Conservation (phyloP, 2,329 filamentous ascomycete species). For the Zalaria obscura region DNA sequence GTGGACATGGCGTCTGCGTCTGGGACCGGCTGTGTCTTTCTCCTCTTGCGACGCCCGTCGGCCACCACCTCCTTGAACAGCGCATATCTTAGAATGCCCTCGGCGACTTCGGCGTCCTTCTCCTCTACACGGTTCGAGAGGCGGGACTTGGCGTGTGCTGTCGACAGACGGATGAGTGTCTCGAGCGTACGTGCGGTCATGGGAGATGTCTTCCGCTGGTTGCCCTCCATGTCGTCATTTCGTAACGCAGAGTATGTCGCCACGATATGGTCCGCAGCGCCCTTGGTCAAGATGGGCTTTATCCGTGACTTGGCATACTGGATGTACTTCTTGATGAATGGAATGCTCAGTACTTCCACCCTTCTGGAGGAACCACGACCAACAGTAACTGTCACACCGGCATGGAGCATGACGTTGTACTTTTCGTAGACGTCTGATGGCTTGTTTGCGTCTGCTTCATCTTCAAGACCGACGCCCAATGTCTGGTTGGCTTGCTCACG, state of each 20-base stretch:
- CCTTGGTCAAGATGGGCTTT: slow-evolving; percentile 80
- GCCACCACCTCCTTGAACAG: slow-evolving; percentile 90
- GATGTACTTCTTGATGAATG: slow-evolving; percentile 99
- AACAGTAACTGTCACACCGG: slow-evolving; percentile 66
- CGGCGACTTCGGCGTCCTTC: slow-evolving; percentile 73
- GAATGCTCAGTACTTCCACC: slow-evolving; percentile 82
- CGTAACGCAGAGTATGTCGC: slow-evolving; percentile 81
- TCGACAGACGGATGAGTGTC: slow-evolving; percentile 94
- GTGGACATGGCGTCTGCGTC: slow-evolving; percentile 40
- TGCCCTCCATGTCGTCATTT: slow-evolving; percentile 91
- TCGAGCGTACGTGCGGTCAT: slow-evolving; percentile 96
- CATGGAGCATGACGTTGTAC: slow-evolving; percentile 89
- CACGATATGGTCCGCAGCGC: slow-evolving; percentile 82
- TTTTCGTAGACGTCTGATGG: slow-evolving; percentile 91
- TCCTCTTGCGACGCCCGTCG: slow-evolving; percentile 66
- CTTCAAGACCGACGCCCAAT: slow-evolving; percentile 73
- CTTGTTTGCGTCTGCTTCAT: slow-evolving; percentile 56
- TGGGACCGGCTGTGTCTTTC: slow-evolving; percentile 53
- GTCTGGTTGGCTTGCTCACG: slow-evolving; percentile 75
- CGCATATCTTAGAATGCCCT: slow-evolving; percentile 82
- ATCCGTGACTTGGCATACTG: slow-evolving; percentile 91
- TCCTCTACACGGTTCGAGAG: slow-evolving; percentile 81
- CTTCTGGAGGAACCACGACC: slow-evolving; percentile 62
- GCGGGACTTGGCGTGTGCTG: slow-evolving; percentile 85
- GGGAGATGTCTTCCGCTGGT: slow-evolving; percentile 82